Conservation (phyloP, 306 rosid genomes). For the Prunus kanzakura region DNA sequence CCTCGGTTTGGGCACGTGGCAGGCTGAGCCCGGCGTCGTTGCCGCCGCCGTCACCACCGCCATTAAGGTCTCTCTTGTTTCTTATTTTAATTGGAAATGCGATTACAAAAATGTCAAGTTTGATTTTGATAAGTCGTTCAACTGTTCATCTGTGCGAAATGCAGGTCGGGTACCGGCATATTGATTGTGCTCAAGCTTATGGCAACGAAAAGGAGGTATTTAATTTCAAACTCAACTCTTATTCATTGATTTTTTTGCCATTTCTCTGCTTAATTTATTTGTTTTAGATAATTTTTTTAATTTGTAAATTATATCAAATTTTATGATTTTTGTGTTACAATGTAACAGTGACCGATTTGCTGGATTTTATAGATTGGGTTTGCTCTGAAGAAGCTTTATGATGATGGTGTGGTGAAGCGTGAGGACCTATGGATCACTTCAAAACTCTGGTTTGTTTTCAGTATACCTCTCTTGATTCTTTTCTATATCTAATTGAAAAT, state of each 20-base stretch:
- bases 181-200: constrained; percentile 62
- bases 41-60: constrained; percentile 45
- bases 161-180: constrained; percentile 62
- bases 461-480: not conserved
- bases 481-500: not conserved
- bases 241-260: too few relatives aligned
- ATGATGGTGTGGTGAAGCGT: constrained; percentile 63
- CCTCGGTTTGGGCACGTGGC: constrained; percentile 55
- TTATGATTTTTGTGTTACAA: not conserved
- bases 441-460: constrained; percentile 55
- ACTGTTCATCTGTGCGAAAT: not conserved
- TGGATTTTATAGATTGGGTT: constrained; percentile 47
- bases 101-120: not conserved
- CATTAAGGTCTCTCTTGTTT: constrained; percentile 33
- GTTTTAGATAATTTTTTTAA: not conserved
- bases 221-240: too few relatives aligned
- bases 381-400: constrained; percentile 56
- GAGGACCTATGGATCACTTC: constrained; percentile 77
- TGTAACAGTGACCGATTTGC: not conserved
- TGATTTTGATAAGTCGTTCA: too few relatives aligned
- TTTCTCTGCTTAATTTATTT: too few relatives aligned
- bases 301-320: not conserved
- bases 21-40: constrained; percentile 40
- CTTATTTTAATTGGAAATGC: not conserved
- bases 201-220: constrained; percentile 58